Conservation (phyloP, 805 yeast species). For the Tetrapisispora fleetii region DNA sequence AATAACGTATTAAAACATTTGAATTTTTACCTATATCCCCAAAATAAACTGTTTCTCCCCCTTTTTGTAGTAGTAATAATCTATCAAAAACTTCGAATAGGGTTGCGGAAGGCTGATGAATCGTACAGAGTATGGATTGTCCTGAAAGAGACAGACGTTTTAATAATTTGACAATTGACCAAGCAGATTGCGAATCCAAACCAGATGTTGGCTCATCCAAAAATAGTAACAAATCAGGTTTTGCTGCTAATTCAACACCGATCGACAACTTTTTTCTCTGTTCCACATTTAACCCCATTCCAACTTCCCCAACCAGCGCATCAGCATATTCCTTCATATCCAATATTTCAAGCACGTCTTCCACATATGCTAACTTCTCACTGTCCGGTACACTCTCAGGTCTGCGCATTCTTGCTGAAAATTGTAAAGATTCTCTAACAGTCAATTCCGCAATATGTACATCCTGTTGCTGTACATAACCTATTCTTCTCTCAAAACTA, state of each 20-base stretch:
- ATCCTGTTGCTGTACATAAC: constrained; percentile 69
- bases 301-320: constrained; percentile 60
- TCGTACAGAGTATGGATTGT: constrained; percentile 61
- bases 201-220: constrained; percentile 63
- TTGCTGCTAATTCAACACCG: constrained; percentile 57
- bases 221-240: constrained; percentile 46
- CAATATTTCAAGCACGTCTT: constrained; percentile 50
- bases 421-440: constrained; percentile 59
- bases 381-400: constrained; percentile 36
- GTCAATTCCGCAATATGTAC: constrained; percentile 52
- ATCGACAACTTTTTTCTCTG: constrained; percentile 51
- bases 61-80: constrained; percentile 48
- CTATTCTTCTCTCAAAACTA: constrained; percentile 48
- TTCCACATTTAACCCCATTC: constrained; percentile 53
- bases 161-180: constrained; percentile 52
- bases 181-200: constrained; percentile 46
- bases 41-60: constrained; percentile 65
- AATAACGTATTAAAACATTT: constrained; percentile 43
- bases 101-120: constrained; percentile 61
- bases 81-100: constrained; percentile 53
- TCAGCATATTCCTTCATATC: constrained; percentile 58
- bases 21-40: constrained; percentile 56
- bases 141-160: constrained; percentile 50
- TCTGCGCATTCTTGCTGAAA: constrained; percentile 57
- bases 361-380: constrained; percentile 56